A percentile compares a stretch with the other conserved stretches of the same genome.
phyloP scores from a whole-genome alignment of 192 early-diverging fungal species.

The Coemansia aciculifera region DNA sequence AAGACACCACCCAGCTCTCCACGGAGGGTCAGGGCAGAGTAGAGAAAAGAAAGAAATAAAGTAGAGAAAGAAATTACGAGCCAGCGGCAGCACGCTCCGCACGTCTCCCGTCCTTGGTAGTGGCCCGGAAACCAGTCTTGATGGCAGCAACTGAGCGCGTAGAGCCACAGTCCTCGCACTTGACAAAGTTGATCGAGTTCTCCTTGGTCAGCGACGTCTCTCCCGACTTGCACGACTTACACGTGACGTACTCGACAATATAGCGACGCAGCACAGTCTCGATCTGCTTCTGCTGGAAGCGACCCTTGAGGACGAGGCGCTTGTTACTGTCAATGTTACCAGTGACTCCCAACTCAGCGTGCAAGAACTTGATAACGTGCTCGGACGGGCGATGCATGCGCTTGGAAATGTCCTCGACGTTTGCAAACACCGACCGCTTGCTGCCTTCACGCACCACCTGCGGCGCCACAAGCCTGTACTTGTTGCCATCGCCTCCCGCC shows the following conservation, averaged over 20 bases:
- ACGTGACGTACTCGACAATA: constrained; percentile 98
- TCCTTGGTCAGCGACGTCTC: constrained; percentile 95
- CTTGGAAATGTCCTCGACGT: constrained; percentile 92
- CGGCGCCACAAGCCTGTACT: constrained; percentile 93
- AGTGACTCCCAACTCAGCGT: constrained; percentile 97
- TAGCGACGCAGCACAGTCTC: constrained; percentile 97
- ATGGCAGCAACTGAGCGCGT: constrained; percentile 93
- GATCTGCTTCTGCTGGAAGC: constrained; percentile 99
- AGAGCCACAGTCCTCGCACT: constrained; percentile 96
- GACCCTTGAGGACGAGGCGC: constrained; percentile 93
- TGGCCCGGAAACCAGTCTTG: constrained; percentile 95
- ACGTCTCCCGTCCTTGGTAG: constrained; percentile 57
- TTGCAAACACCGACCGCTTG: constrained; percentile 96
- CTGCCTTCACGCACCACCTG: constrained; percentile 88
- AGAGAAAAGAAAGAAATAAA: constrained; percentile 1
- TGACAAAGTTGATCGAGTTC: constrained; percentile 92
- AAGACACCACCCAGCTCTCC: background rate
- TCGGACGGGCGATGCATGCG: constrained; percentile 94
- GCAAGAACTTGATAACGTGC: constrained; percentile 97
- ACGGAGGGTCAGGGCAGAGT: background rate
- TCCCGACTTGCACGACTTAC: constrained; percentile 97
- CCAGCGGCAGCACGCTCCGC: constrained; percentile 30
- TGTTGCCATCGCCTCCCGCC: constrained; percentile 86
- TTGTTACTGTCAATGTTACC: constrained; percentile 91
- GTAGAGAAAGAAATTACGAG: background rate